phyloP scores from a whole-genome alignment of 257 asterid species.

The Solanum pennellii region DNA sequence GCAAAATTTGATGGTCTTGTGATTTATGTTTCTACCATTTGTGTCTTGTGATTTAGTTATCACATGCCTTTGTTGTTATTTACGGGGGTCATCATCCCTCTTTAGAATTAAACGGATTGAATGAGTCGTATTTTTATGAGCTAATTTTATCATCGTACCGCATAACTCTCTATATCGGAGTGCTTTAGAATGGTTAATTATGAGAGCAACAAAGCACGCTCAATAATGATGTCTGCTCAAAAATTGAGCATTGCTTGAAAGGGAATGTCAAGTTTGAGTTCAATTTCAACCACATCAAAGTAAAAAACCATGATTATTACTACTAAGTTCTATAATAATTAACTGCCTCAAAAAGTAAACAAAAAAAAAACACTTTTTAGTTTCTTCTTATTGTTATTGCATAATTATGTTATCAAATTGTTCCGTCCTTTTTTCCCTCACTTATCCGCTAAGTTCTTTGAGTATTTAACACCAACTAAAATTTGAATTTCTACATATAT shows the following conservation, averaged over 20 bases:
- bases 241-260: constrained; percentile 29
- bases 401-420: constrained; percentile 9
- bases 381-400: constrained; percentile 30
- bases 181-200: constrained; percentile 1
- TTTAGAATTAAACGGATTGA: not conserved
- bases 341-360: not conserved
- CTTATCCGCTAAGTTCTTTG: not conserved
- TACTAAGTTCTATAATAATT: constrained; percentile 1
- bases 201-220: constrained; percentile 28
- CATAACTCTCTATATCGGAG: not conserved
- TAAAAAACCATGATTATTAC: not conserved
- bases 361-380: not conserved
- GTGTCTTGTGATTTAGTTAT: not conserved
- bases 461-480: constrained; percentile 4
- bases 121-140: not conserved
- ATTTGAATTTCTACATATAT: not conserved
- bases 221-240: constrained; percentile 31
- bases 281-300: constrained; percentile 6
- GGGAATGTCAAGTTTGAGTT: constrained; percentile 11
- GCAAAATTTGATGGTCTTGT: not conserved
- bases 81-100: not conserved
- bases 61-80: not conserved
- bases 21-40: not conserved
- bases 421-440: not conserved
- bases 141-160: not conserved